A percentile compares a stretch with the other conserved stretches of the same genome.
phyloP scores from a whole-genome alignment of 2,329 filamentous ascomycete species.

The Ophioceras dolichostomum region DNA sequence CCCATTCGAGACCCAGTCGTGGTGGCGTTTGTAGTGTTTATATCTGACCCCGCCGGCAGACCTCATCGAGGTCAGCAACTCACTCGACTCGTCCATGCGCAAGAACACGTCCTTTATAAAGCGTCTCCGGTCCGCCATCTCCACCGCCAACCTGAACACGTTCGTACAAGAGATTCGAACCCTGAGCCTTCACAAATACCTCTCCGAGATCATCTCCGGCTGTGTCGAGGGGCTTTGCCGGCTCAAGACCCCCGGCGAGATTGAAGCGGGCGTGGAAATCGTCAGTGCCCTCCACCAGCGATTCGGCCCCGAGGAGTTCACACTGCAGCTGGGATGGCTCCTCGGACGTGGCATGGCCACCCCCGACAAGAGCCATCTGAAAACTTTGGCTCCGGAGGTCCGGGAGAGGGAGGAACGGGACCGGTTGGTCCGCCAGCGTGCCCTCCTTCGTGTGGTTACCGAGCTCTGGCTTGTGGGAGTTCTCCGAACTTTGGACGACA shows the following conservation, averaged over 20 bases:
- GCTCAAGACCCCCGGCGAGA: conserved; percentile 83
- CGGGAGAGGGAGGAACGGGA: conserved; percentile 96
- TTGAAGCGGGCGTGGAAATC: conserved; percentile 84
- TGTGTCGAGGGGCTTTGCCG: conserved; percentile 91
- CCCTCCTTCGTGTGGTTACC: conserved; percentile 79
- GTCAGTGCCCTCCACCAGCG: conserved; percentile 92
- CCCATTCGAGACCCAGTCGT: not conserved
- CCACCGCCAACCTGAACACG: conserved; percentile 62
- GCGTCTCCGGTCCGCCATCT: conserved; percentile 81
- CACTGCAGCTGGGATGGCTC: conserved; percentile 82
- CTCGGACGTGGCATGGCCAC: conserved; percentile 84
- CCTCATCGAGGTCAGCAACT: conserved; percentile 63
- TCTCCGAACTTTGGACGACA: conserved; percentile 65
- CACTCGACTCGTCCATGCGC: conserved; percentile 88
- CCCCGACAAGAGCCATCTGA: conserved; percentile 74
- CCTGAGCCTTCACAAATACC: conserved; percentile 87
- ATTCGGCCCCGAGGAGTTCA: conserved; percentile 84
- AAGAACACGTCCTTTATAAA: conserved; percentile 99
- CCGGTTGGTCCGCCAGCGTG: conserved; percentile 70
- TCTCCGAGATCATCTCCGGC: conserved; percentile 92
- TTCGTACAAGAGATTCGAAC: conserved; percentile 86
- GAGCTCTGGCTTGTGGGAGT: conserved; percentile 93
- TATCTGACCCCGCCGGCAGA: conserved; percentile 32
- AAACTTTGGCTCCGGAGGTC: conserved; percentile 65
- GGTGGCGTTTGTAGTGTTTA: not conserved